These are phyloP conservation scores for Hemileccinum rubropunctum DNA, from an alignment of 768 basidiomycete genomes.

Conservation along the genomic window DNA sequence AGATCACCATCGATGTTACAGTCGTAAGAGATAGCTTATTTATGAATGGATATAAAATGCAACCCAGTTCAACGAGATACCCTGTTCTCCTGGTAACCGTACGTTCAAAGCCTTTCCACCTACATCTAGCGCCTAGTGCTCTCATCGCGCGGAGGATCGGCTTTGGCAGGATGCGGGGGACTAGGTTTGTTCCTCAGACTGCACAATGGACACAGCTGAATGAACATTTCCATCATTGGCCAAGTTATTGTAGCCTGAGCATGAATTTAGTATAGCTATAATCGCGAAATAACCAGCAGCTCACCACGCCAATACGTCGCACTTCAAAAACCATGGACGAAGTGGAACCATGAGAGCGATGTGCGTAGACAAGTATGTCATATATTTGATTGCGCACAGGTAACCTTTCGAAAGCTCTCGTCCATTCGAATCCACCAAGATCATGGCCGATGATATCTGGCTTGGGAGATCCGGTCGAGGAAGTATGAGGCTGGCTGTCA, in stretches of 20 bases:
- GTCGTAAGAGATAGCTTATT: constrained; percentile 11
- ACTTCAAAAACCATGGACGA: constrained; percentile 55
- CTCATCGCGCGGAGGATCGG: constrained; percentile 16
- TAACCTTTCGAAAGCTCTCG: constrained; percentile 52
- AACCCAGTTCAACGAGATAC: constrained; percentile 1
- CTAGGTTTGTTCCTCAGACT: constrained; percentile 40
- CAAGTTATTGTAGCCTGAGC: constrained; percentile 65
- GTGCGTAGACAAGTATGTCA: constrained; percentile 65
- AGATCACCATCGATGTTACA: constrained; percentile 5
- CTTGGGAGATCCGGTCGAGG: constrained; percentile 17
- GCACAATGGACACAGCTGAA: constrained; percentile 56
- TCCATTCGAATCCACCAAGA: constrained; percentile 31
- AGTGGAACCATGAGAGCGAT: constrained; percentile 55
- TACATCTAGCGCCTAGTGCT: constrained; percentile 19
- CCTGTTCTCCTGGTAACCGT: neutral
- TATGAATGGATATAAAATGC: constrained; percentile 12
- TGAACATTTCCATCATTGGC: constrained; percentile 72
- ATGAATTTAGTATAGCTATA: constrained; percentile 4
- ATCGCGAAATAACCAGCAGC: constrained; percentile 21
- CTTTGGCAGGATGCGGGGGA: constrained; percentile 19
- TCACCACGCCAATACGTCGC: constrained; percentile 57
- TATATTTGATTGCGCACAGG: constrained; percentile 68
- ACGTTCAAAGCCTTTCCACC: neutral
- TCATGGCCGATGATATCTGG: constrained; percentile 17
- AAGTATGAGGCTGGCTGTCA: constrained; percentile 19